Conservation (phyloP, 495 filamentous ascomycete genomes). For the Polyplosphaeria fusca region DNA sequence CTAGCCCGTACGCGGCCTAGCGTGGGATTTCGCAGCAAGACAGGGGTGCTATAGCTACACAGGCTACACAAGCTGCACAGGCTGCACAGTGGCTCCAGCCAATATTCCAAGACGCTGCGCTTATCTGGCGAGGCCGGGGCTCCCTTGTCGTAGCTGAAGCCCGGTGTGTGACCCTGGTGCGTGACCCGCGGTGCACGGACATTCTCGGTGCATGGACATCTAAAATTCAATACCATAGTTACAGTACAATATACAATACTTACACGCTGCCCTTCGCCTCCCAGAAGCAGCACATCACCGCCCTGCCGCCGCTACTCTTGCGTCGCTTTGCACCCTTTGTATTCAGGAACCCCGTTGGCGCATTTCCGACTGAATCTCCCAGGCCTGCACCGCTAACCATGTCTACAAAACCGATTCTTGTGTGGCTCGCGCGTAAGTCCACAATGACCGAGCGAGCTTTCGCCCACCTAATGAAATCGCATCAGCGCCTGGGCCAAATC, state of each 20-base stretch:
- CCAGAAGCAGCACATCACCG: background rate
- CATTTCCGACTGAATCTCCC: constrained; percentile 1
- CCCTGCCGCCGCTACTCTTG: background rate
- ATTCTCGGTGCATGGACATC: background rate
- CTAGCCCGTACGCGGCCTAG: too few relatives aligned
- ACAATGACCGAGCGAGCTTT: constrained; percentile 1
- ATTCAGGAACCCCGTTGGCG: constrained; percentile 8
- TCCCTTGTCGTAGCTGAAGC: background rate
- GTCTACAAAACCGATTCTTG: constrained; percentile 9
- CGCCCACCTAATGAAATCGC: background rate
- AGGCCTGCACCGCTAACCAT: constrained; percentile 2
- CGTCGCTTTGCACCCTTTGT: background rate
- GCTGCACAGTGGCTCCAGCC: background rate
- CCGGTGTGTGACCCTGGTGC: too few relatives aligned
- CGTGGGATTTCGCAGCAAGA: background rate
- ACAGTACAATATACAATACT: constrained; percentile 6
- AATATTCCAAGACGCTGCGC: background rate
- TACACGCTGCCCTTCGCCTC: background rate
- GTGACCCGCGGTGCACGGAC: background rate
- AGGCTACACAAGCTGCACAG: too few relatives aligned
- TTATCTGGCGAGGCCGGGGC: background rate
- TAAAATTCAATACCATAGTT: constrained; percentile 1
- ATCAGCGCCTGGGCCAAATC: constrained; percentile 27
- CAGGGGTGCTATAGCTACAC: background rate
- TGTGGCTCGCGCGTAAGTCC: constrained; percentile 10